Conservation (phyloP, 148 eudicot species). For the Rhododendron vialii region DNA sequence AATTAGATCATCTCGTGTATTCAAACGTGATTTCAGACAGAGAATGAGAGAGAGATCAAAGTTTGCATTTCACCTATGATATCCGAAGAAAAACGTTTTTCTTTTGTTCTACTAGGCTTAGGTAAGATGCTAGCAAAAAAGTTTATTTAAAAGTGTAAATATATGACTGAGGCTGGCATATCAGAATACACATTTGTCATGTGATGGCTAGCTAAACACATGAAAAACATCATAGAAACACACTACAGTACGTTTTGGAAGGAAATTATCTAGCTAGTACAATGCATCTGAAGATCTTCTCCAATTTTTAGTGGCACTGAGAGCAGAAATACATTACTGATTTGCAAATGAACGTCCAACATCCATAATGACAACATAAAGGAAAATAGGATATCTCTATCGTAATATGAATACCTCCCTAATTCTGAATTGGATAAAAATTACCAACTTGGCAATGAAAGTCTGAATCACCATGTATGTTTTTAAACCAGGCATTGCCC, state of each 20-base stretch:
- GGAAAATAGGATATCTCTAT: neutral
- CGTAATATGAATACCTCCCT: neutral
- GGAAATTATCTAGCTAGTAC: neutral
- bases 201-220: neutral
- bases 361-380: neutral
- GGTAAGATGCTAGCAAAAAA: neutral
- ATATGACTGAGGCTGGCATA: neutral
- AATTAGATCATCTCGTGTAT: neutral
- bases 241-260: neutral
- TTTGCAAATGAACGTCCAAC: neutral
- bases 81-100: neutral
- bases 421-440: neutral
- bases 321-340: neutral
- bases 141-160: neutral
- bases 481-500: neutral
- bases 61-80: neutral
- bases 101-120: neutral
- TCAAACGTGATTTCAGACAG: neutral
- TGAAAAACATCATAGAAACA: neutral
- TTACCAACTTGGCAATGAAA: neutral
- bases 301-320: neutral
- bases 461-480: neutral
- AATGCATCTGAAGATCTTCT: neutral
- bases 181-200: neutral
- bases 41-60: neutral